phyloP scores from a whole-genome alignment of 2,329 filamentous ascomycete species.

The Magnaporthiopsis poae region DNA sequence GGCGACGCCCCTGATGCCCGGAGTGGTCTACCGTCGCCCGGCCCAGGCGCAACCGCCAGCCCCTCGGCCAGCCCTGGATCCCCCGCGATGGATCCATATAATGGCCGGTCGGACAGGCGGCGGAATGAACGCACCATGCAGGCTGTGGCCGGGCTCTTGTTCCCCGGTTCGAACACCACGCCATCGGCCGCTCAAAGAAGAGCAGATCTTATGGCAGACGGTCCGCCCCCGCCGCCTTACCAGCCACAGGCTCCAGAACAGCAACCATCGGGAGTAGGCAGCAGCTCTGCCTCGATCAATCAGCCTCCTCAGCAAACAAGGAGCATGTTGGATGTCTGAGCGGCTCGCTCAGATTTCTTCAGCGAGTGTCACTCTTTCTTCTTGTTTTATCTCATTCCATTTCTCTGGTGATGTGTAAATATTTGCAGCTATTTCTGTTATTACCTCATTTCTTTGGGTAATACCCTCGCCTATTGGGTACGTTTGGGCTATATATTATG shows the following conservation, averaged over 20 bases:
- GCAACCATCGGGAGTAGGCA: constrained; percentile 27
- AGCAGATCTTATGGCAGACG: constrained; percentile 33
- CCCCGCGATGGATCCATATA: constrained; percentile 20
- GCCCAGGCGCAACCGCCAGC: neutral
- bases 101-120: constrained; percentile 34
- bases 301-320: constrained; percentile 43
- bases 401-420: neutral
- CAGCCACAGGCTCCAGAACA: constrained; percentile 14
- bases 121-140: constrained; percentile 35
- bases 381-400: neutral
- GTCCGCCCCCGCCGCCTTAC: constrained; percentile 33
- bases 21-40: constrained; percentile 1
- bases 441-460: neutral
- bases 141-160: constrained; percentile 36
- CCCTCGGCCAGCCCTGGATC: neutral
- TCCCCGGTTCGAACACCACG: constrained; percentile 29
- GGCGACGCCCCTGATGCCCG: neutral
- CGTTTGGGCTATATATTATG: no score
- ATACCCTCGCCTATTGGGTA: no score
- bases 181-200: constrained; percentile 24
- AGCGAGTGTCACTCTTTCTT: neutral
- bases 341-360: no score
- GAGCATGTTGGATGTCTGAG: constrained; percentile 49
- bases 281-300: constrained; percentile 36
- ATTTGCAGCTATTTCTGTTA: neutral